These are phyloP conservation scores for Hagleromyces aurorensis DNA, from an alignment of 805 yeast genomes.

Conservation along the genomic window DNA sequence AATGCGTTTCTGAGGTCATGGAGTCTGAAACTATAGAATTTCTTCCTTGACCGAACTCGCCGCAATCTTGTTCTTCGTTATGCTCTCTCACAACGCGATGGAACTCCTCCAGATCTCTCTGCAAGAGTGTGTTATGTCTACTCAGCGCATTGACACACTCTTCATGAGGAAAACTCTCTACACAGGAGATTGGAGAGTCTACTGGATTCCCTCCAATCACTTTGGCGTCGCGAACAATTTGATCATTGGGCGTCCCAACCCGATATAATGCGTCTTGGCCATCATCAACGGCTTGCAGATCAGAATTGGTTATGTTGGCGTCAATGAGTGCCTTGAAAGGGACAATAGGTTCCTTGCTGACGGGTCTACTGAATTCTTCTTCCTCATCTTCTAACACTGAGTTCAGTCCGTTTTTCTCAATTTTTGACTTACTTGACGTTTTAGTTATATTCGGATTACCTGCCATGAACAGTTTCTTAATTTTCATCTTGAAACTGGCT, in stretches of 20 bases:
- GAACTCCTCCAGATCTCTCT: constrained; percentile 56
- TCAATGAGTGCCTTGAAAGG: too few relatives aligned
- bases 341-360: too few relatives aligned
- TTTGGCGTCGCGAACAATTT: too few relatives aligned
- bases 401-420: constrained; percentile 9
- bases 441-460: constrained; percentile 2
- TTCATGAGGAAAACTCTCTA: too few relatives aligned
- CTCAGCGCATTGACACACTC: too few relatives aligned
- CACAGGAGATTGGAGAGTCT: too few relatives aligned
- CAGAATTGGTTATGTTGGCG: too few relatives aligned
- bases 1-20: background rate
- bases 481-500: constrained; percentile 6
- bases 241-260: too few relatives aligned
- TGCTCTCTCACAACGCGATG: constrained; percentile 30
- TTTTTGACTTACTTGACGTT: constrained; percentile 1
- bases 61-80: constrained; percentile 22
- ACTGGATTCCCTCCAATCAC: too few relatives aligned
- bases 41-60: background rate
- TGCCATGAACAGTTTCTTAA: constrained; percentile 7
- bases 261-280: too few relatives aligned
- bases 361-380: too few relatives aligned
- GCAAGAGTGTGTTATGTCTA: constrained; percentile 34
- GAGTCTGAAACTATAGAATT: constrained; percentile 1
- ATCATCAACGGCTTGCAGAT: too few relatives aligned
- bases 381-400: constrained; percentile 24